These are phyloP conservation scores for Lepidium africanum DNA, from an alignment of 345 rosid species.

Conservation along the genomic window DNA sequence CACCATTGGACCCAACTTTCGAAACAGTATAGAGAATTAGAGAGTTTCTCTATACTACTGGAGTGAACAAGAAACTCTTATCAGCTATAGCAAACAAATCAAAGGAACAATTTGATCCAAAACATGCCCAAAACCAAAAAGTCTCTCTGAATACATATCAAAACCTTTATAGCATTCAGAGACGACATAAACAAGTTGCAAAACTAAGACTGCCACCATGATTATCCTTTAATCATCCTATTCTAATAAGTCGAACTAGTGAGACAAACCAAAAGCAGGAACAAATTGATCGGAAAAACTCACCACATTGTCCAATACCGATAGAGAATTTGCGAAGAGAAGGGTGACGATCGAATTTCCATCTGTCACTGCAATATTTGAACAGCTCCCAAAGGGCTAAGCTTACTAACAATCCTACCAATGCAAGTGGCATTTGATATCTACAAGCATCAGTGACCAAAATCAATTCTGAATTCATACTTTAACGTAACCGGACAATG, in stretches of 20 bases:
- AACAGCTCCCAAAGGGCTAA: constrained; percentile 86
- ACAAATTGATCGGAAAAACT: constrained; percentile 18
- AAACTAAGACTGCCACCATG: not conserved
- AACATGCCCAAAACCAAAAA: not conserved
- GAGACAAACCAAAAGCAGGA: not conserved
- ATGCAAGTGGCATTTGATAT: constrained; percentile 93
- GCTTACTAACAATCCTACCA: constrained; percentile 68
- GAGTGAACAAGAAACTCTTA: not conserved
- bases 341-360: constrained; percentile 64
- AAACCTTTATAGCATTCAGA: not conserved
- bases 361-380: constrained; percentile 58
- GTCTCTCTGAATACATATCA: not conserved
- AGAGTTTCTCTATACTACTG: not conserved
- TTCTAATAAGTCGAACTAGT: too few species aligned
- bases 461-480: not conserved
- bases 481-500: not conserved
- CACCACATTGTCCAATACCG: constrained; percentile 70
- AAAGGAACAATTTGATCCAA: not conserved
- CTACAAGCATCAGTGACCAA: constrained; percentile 26
- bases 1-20: not conserved
- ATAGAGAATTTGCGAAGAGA: constrained; percentile 39
- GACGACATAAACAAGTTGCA: not conserved
- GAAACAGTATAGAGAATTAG: not conserved
- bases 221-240: not conserved
- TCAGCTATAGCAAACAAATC: not conserved